Percentiles rank a stretch among this genome's conserved stretches.
These are phyloP conservation scores for Cordyceps pruinosa DNA, from an alignment of 2,329 filamentous ascomycete genomes.

Conservation along the genomic window DNA sequence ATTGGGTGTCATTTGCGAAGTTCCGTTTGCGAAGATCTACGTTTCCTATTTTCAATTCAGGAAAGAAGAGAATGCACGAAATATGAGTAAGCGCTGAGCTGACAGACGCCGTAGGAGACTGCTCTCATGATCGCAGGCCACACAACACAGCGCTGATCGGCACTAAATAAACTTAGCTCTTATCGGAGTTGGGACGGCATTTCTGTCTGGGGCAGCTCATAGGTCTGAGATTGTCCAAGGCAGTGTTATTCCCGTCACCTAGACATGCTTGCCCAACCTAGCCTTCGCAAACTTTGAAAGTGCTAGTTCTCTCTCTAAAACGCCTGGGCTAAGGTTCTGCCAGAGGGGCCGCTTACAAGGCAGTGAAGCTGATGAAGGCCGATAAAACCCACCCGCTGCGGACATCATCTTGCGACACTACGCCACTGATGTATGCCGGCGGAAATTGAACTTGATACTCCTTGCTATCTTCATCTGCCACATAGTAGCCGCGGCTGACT, in stretches of 20 bases:
- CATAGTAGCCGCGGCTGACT: no score
- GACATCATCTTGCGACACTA: no score
- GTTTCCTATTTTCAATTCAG: neutral
- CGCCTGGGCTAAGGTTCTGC: no score
- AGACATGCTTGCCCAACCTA: neutral
- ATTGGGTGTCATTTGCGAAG: neutral
- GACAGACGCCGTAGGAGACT: neutral
- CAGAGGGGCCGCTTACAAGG: no score
- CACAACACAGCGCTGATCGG: neutral
- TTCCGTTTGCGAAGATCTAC: neutral
- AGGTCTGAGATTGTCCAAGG: neutral
- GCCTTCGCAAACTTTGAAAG: no score
- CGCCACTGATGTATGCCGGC: no score
- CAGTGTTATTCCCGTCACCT: neutral
- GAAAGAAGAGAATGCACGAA: neutral
- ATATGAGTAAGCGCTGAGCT: constrained; percentile 1
- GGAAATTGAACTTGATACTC: no score
- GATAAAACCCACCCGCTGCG: no score
- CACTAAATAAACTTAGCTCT: constrained; percentile 3
- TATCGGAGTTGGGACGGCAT: neutral
- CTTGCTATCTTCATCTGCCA: no score
- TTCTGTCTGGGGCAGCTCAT: neutral
- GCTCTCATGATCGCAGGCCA: neutral
- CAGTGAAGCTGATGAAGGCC: no score
- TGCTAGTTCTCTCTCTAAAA: no score